Base-by-base conservation (phyloP, 352 stramenopile genomes). In the Pythium biforme region DNA sequence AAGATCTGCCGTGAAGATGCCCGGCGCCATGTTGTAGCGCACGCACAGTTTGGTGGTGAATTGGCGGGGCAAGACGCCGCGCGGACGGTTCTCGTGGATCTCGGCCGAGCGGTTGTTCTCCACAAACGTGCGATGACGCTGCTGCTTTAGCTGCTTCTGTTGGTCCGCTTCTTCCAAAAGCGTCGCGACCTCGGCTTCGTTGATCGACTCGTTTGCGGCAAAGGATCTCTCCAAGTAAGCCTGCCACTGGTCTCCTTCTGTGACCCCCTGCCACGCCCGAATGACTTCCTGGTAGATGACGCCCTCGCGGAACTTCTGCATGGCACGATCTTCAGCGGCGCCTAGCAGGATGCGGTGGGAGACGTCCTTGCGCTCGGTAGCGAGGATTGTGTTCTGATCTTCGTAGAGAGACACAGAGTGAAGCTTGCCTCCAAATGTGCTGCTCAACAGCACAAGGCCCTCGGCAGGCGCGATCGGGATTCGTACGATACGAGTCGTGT, bases 381-480 rank as follows among this genome's bases (percentile, higher is more conserved):
- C 81, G 2, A 92, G 71, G 43, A 51, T 55, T 3, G 84, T 88
- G 64, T 92, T 93, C 20, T 73, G 66, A 54, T 94, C 84, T 29
- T 80, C 61, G 23, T 86, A 81, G 12, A 95, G 62, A 19, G 85
- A 92, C 14, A 94, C 87, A 0, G 81, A 78, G 69, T 92, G 85
- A 29, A 88, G 75, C 56, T 89, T 92, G 20, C 83, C 83, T 34
- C 85, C 85, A 52, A 97, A 96, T 2, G 79, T 78, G 46, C 82
- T 92, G 59, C 81, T 90, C 25, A 88, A 70, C 43, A 97, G 74
- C 8, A 97, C 74, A 25, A 97, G 80, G 2, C 90, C 90, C 41
- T 97, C 88, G 0, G 89, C 79, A 1, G 91, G 91, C 25, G 89
- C 91, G 22, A 96, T 87, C 17, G 91, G 91, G 26, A 97, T 75